phyloP scores from a whole-genome alignment of 495 filamentous ascomycete genomes.

The Penicillium cosmopolitanum region DNA sequence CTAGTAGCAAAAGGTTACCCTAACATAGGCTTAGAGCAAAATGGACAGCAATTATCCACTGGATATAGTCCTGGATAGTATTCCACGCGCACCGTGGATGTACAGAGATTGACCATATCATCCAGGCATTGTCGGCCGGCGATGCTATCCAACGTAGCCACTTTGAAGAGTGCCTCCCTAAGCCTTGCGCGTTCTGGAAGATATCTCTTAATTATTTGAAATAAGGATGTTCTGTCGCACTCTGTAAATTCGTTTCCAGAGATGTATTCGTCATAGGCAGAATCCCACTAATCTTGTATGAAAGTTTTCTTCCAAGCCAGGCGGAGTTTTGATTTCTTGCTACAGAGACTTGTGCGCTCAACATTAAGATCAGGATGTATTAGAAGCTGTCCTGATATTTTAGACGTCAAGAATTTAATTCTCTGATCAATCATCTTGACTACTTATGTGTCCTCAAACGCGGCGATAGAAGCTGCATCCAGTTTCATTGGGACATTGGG shows the following conservation, averaged over 20 bases:
- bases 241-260: constrained; percentile 25
- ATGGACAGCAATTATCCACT: no score
- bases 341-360: constrained; percentile 22
- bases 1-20: no score
- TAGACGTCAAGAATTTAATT: constrained; percentile 18
- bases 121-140: constrained; percentile 19
- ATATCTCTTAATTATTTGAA: constrained; percentile 27
- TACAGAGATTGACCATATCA: constrained; percentile 14
- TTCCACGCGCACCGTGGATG: no score
- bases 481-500: constrained; percentile 22
- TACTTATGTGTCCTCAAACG: constrained; percentile 19
- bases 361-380: constrained; percentile 10
- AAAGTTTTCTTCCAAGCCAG: constrained; percentile 13
- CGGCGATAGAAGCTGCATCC: constrained; percentile 13
- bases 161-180: constrained; percentile 17
- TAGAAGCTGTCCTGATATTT: constrained; percentile 15
- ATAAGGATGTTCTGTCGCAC: constrained; percentile 22
- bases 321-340: constrained; percentile 22
- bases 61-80: no score
- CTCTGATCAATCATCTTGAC: constrained; percentile 21
- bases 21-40: no score
- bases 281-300: constrained; percentile 27
- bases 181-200: constrained; percentile 18
- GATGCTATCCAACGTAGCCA: constrained; percentile 22
- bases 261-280: constrained; percentile 24